A percentile compares a stretch with the other conserved stretches of the same genome.
phyloP scores from a whole-genome alignment of 2,329 filamentous ascomycete genomes.

The Cladosporium colombiae region DNA sequence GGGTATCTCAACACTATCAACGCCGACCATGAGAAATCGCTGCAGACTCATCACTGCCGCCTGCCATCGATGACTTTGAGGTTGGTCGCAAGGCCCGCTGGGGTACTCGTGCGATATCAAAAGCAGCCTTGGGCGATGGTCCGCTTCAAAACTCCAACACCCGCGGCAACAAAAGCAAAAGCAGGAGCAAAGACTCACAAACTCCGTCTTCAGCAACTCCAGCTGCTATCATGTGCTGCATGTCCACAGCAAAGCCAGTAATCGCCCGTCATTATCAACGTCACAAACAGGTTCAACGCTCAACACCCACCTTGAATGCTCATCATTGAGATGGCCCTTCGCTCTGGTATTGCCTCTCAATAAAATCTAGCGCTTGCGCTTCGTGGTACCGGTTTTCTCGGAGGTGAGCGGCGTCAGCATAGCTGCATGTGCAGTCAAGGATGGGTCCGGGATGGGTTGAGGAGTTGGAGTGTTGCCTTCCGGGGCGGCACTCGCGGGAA shows the following conservation, averaged over 20 bases:
- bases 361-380: not conserved
- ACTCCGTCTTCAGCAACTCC: not conserved
- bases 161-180: not conserved
- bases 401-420: not conserved
- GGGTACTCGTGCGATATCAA: not conserved
- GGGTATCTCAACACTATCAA: not conserved
- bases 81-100: not conserved
- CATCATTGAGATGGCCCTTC: not conserved
- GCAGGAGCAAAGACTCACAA: not conserved
- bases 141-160: not conserved
- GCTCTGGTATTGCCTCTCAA: not conserved
- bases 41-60: not conserved
- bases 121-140: not conserved
- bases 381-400: not conserved
- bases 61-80: not conserved
- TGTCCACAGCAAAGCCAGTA: not conserved
- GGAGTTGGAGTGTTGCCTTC: conserved; percentile 1
- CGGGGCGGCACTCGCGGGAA: not conserved
- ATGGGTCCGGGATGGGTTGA: not conserved
- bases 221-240: not conserved
- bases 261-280: not conserved
- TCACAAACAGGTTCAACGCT: not conserved
- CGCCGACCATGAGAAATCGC: not conserved
- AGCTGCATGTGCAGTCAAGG: not conserved
- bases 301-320: not conserved